Percentiles rank a stretch among this genome's conserved stretches.
Evolutionary conservation across 768 basidiomycete species (phyloP).

Genomic region (Holtermannia corniformis): DNA sequence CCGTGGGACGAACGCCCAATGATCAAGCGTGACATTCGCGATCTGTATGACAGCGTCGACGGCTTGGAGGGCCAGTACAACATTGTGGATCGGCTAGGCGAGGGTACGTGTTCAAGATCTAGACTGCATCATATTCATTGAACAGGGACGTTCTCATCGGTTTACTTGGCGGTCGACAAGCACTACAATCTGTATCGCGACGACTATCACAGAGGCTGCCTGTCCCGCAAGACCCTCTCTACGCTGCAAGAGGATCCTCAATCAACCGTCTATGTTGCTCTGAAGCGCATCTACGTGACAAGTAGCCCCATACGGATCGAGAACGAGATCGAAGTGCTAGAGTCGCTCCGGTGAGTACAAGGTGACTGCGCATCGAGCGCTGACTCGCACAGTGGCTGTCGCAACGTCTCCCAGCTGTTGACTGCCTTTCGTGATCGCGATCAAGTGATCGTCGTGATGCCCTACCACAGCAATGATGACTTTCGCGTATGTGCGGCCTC

Average conservation of each 20-base stretch:
- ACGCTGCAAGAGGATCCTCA: background rate
- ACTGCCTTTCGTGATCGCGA: slow-evolving; percentile 85
- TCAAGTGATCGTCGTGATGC: slow-evolving; percentile 89
- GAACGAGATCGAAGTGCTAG: slow-evolving; percentile 86
- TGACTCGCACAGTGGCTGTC: slow-evolving; percentile 56
- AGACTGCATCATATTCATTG: background rate
- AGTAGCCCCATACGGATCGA: slow-evolving; percentile 83
- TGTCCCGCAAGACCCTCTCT: background rate
- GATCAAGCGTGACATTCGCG: slow-evolving; percentile 65
- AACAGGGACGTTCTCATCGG: slow-evolving; percentile 88
- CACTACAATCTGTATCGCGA: slow-evolving; percentile 53
- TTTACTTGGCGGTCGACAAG: slow-evolving; percentile 92
- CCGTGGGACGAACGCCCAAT: slow-evolving; percentile 57
- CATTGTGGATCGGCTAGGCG: slow-evolving; percentile 82
- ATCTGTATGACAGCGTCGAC: slow-evolving; percentile 60
- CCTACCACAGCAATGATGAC: slow-evolving; percentile 83
- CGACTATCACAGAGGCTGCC: slow-evolving; percentile 45
- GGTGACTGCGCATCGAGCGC: background rate
- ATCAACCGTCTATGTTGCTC: slow-evolving; percentile 59
- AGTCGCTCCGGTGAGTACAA: slow-evolving; percentile 47
- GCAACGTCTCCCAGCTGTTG: slow-evolving; percentile 85
- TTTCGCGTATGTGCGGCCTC: slow-evolving; percentile 62
- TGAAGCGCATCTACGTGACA: slow-evolving; percentile 96
- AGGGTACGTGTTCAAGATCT: slow-evolving; percentile 43
- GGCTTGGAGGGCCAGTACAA: slow-evolving; percentile 59